phyloP scores from a whole-genome alignment of 2,329 filamentous ascomycete species.

The Tolypocladium guangdongense region DNA sequence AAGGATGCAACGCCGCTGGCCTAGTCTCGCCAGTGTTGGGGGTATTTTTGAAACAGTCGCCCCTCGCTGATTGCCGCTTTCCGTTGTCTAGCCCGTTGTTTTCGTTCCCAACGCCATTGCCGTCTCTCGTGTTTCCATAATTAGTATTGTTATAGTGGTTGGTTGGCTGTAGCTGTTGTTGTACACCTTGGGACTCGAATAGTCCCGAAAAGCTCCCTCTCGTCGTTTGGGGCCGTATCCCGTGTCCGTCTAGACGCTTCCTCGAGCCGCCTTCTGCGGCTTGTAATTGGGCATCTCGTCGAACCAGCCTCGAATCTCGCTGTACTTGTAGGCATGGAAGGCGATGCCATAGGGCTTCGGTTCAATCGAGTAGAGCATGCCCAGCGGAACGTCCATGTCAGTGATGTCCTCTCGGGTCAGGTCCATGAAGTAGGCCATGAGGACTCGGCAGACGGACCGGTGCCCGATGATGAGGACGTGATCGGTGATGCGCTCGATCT shows the following conservation, averaged over 20 bases:
- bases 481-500: slow-evolving; percentile 94
- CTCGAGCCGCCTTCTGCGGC: slow-evolving; percentile 41
- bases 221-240: background rate
- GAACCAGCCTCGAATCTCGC: slow-evolving; percentile 68
- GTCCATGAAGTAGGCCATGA: slow-evolving; percentile 95
- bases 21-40: background rate
- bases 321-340: slow-evolving; percentile 91
- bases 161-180: background rate
- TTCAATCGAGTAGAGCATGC: slow-evolving; percentile 89
- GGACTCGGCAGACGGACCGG: slow-evolving; percentile 79
- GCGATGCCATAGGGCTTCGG: slow-evolving; percentile 97
- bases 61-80: background rate
- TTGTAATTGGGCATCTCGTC: slow-evolving; percentile 78
- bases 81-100: background rate
- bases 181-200: background rate
- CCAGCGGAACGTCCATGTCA: slow-evolving; percentile 85
- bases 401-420: slow-evolving; percentile 84
- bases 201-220: background rate
- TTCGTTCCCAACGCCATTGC: background rate
- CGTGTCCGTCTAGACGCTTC: slow-evolving; percentile 12
- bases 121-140: background rate
- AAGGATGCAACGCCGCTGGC: background rate
- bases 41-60: background rate
- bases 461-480: slow-evolving; percentile 89
- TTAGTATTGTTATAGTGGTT: background rate